Percentiles rank a stretch among this genome's conserved stretches.
Evolutionary conservation across 2,329 filamentous ascomycete species (phyloP).

Genomic region (Scolecobasidium constrictum): DNA sequence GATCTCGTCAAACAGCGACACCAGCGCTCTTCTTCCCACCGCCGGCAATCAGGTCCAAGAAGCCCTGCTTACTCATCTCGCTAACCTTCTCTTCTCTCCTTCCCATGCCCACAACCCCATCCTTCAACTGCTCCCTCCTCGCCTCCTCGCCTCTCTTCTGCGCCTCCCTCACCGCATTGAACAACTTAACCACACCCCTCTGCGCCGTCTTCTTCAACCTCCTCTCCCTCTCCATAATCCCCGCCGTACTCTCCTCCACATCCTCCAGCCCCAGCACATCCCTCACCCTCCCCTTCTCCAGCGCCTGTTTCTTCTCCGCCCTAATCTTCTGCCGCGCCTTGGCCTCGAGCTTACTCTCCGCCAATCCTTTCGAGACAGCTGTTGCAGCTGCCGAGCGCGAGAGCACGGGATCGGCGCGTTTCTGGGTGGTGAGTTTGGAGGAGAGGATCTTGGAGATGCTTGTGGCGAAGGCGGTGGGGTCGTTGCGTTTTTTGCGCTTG

Average conservation of each 20-base stretch:
- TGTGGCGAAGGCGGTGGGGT: conserved; percentile 81
- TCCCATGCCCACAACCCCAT: conserved; percentile 67
- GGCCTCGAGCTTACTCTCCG: conserved; percentile 67
- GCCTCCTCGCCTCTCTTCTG: conserved; percentile 82
- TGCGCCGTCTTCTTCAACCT: conserved; percentile 78
- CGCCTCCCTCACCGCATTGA: conserved; percentile 87
- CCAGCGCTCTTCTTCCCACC: conserved; percentile 35
- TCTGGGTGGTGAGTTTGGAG: conserved; percentile 73
- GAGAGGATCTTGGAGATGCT: conserved; percentile 88
- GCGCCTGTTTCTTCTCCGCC: conserved; percentile 64
- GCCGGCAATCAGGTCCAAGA: conserved; percentile 73
- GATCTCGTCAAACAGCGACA: conserved; percentile 3
- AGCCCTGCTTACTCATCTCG: conserved; percentile 95
- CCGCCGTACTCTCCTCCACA: conserved; percentile 33
- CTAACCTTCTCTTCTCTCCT: conserved; percentile 80
- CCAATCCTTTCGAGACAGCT: conserved; percentile 58
- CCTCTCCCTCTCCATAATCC: conserved; percentile 60
- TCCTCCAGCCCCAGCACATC: conserved; percentile 65
- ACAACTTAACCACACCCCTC: conserved; percentile 87
- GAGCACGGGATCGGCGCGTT: conserved; percentile 82
- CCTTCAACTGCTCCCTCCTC: conserved; percentile 55
- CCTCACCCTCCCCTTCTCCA: conserved; percentile 79
- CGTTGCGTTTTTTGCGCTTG: conserved; percentile 63
- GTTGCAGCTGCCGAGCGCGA: conserved; percentile 68
- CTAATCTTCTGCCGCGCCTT: conserved; percentile 71